Conservation (phyloP, 768 basidiomycete genomes). For the Atractiella rhizophila region DNA sequence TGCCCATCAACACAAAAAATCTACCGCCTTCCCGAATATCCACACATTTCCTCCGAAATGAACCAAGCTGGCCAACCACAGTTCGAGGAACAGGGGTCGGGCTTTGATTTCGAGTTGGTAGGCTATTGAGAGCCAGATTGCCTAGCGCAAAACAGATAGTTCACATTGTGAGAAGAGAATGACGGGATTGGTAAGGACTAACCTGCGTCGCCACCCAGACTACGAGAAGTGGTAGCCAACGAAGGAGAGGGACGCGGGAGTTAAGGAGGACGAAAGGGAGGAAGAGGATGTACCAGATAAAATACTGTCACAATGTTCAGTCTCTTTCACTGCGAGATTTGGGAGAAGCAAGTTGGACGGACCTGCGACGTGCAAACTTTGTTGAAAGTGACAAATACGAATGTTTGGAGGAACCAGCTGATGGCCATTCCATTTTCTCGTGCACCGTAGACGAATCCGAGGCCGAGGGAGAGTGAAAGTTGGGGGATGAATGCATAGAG, state of each 20-base stretch:
- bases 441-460: slow-evolving; percentile 46
- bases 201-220: slow-evolving; percentile 42
- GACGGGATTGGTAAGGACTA: too few species aligned
- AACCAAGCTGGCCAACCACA: slow-evolving; percentile 55
- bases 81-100: slow-evolving; percentile 37
- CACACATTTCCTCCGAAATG: slow-evolving; percentile 56
- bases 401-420: slow-evolving; percentile 78
- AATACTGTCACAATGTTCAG: slow-evolving; percentile 39
- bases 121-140: slow-evolving; percentile 68
- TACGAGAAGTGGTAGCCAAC: slow-evolving; percentile 33
- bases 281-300: slow-evolving; percentile 83
- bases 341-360: slow-evolving; percentile 11
- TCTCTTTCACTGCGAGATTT: background rate
- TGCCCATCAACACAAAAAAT: too few species aligned
- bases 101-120: slow-evolving; percentile 76
- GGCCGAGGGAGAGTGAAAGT: slow-evolving; percentile 32
- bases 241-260: too few species aligned
- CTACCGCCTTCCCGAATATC: too few species aligned
- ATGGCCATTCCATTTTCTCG: slow-evolving; percentile 48
- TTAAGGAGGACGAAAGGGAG: slow-evolving; percentile 58
- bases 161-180: too few species aligned
- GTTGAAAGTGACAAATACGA: slow-evolving; percentile 79
- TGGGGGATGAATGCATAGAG: slow-evolving; percentile 16
- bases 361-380: slow-evolving; percentile 97
- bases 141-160: too few species aligned